A percentile compares a stretch with the other conserved stretches of the same genome.
Conservation (phyloP, 345 rosid genomes). For the Hevea brasiliensis region DNA sequence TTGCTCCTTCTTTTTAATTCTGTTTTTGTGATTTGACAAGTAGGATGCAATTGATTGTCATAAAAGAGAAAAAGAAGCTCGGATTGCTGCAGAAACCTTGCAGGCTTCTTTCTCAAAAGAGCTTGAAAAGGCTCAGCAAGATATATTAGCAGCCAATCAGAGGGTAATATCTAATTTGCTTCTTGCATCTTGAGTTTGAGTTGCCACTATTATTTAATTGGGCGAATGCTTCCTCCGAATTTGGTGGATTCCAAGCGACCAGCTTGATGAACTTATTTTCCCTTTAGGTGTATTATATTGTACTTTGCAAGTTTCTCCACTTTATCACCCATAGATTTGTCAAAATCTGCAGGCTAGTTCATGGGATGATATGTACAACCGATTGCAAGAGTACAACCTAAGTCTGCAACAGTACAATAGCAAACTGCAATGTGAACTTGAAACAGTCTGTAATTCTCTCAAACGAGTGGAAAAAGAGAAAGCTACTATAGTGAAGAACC, state of each 20-base stretch:
- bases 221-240: not conserved
- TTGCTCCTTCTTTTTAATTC: not conserved
- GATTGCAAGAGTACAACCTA: slow-evolving; percentile 75
- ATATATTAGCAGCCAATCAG: slow-evolving; percentile 59
- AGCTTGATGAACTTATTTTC: no score
- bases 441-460: slow-evolving; percentile 52
- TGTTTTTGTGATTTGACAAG: slow-evolving; percentile 17
- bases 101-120: slow-evolving; percentile 62
- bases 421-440: slow-evolving; percentile 69
- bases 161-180: slow-evolving; percentile 43
- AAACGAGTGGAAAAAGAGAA: slow-evolving; percentile 79
- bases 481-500: slow-evolving; percentile 72
- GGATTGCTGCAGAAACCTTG: slow-evolving; percentile 59
- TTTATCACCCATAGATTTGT: slow-evolving; percentile 5
- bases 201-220: not conserved
- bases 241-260: not conserved
- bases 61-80: slow-evolving; percentile 58
- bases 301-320: not conserved
- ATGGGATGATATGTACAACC: slow-evolving; percentile 70
- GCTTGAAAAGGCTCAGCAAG: slow-evolving; percentile 65
- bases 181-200: not conserved
- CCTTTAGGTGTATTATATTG: not conserved
- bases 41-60: slow-evolving; percentile 70
- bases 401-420: slow-evolving; percentile 81
- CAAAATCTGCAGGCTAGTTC: slow-evolving; percentile 50